Percentiles rank a stretch among this genome's conserved stretches.
phyloP scores from a whole-genome alignment of 345 rosid species.

The Barbarea vulgaris region DNA sequence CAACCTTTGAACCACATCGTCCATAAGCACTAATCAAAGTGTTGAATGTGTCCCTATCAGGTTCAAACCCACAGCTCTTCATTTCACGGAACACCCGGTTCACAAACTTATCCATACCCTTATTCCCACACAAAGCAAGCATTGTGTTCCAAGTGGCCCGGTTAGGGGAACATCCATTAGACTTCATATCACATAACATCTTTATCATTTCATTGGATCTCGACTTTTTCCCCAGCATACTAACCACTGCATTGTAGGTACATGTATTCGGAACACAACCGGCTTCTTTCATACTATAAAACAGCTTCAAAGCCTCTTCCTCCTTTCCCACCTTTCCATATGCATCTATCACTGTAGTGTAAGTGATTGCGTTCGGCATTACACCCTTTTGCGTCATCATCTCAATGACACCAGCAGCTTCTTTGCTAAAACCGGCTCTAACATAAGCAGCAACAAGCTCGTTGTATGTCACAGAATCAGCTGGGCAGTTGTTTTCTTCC shows the following conservation, averaged over 20 bases:
- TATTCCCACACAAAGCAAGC: constrained; percentile 77
- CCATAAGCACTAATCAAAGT: constrained; percentile 84
- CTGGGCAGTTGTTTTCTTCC: constrained; percentile 73
- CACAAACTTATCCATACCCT: constrained; percentile 69
- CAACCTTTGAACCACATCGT: constrained; percentile 69
- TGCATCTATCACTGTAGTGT: constrained; percentile 81
- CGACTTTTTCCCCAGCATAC: constrained; percentile 78
- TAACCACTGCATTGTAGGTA: constrained; percentile 76
- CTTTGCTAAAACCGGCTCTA: constrained; percentile 77
- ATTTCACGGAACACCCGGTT: constrained; percentile 74
- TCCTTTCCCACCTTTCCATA: constrained; percentile 77
- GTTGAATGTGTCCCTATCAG: constrained; percentile 87
- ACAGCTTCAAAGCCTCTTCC: constrained; percentile 70
- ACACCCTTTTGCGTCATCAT: constrained; percentile 64
- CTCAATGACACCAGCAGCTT: constrained; percentile 78
- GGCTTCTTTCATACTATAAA: constrained; percentile 61
- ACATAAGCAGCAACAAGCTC: constrained; percentile 86
- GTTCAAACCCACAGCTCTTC: constrained; percentile 88
- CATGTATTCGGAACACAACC: constrained; percentile 91
- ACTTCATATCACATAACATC: constrained; percentile 76
- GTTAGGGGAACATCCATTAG: constrained; percentile 75
- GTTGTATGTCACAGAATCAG: constrained; percentile 80
- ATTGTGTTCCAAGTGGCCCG: constrained; percentile 93
- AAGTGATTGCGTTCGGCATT: constrained; percentile 80
- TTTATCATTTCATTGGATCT: constrained; percentile 70